Evolutionary conservation across 1,284 basidiomycete species (phyloP), one percentile per base, ranked within the genome.

Genomic region (Puccinia sorghi): DNA sequence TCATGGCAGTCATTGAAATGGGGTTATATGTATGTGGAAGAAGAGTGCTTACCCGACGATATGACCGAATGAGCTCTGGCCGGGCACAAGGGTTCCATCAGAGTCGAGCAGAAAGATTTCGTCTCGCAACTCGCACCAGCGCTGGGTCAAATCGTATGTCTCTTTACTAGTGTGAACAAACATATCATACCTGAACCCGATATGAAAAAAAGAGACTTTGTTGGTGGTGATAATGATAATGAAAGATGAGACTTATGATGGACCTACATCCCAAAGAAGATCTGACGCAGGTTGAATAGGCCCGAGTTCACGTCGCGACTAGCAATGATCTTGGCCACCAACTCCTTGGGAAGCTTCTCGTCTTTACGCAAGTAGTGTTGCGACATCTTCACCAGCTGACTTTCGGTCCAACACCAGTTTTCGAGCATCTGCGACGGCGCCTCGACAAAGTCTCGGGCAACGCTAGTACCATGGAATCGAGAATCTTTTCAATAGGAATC

Each of bases 371-470:
- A 22, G 83, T 90, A 92, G 83, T 93, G 92, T 81, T 89, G 90
- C 1, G 90, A 92, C 88, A 93, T 91, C 81, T 87, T 86, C 81
- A 89, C 87, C 9, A 93, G 86, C 8, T 92, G 91, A 79, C 88
- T 87, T 0, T 89, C 90, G 82, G 92, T 91, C 90, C 91, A 93
- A 83, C 91, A 90, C 93, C 92, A 94, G 83, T 94, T 93, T 85
- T 94, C 93, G 80, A 94, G 86, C 93, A 94, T 93, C 85, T 94
- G 92, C 22, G 90, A 91, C 0, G 92, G 93, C 0, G 92, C 91
- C 85, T 93, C 92, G 7, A 92, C 92, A 81, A 94, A 94, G 85
- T 94, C 93, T 17, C 90, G 84, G 0, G 90, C 90, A 48, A 92
- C 91, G 57, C 88, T 72, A 8, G 80, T 89, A 81, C 83, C 77